A percentile compares a stretch with the other conserved stretches of the same genome.
These are phyloP conservation scores for Mycena leptocephala DNA, from an alignment of 768 basidiomycete genomes.

Conservation along the genomic window DNA sequence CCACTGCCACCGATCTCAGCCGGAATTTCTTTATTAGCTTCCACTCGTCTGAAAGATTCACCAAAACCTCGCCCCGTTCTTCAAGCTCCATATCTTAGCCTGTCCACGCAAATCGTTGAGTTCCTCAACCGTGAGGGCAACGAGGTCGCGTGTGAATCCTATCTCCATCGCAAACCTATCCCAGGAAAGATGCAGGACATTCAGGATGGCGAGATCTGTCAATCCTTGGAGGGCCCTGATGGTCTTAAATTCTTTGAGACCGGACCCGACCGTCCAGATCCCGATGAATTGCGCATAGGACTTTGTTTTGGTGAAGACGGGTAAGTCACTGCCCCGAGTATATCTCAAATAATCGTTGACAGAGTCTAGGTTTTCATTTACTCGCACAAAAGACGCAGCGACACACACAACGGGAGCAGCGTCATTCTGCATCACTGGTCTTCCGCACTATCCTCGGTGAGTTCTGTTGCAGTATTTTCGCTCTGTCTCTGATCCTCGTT, in stretches of 20 bases:
- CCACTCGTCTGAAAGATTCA: neutral
- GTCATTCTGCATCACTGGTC: constrained; percentile 1
- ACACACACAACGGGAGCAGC: too few species aligned
- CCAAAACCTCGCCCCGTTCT: neutral
- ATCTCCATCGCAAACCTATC: neutral
- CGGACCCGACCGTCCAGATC: neutral
- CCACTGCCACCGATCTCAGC: neutral
- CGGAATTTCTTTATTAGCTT: too few species aligned
- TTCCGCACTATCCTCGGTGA: neutral
- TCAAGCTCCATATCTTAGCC: neutral
- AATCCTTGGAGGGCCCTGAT: neutral
- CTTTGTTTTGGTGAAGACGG: constrained; percentile 10
- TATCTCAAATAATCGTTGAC: too few species aligned
- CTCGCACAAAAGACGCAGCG: neutral
- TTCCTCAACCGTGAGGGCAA: neutral
- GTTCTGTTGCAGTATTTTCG: too few species aligned
- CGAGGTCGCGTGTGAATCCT: neutral
- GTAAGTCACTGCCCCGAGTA: neutral
- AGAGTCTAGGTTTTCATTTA: constrained; percentile 7
- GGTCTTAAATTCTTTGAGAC: constrained; percentile 5
- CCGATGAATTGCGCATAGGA: neutral
- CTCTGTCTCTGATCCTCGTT: too few species aligned
- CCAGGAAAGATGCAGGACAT: neutral
- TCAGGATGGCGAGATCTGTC: constrained; percentile 4
- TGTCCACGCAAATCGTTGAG: neutral